Conservation (phyloP, 495 filamentous ascomycete genomes). For the Bathelium albidoporum region DNA sequence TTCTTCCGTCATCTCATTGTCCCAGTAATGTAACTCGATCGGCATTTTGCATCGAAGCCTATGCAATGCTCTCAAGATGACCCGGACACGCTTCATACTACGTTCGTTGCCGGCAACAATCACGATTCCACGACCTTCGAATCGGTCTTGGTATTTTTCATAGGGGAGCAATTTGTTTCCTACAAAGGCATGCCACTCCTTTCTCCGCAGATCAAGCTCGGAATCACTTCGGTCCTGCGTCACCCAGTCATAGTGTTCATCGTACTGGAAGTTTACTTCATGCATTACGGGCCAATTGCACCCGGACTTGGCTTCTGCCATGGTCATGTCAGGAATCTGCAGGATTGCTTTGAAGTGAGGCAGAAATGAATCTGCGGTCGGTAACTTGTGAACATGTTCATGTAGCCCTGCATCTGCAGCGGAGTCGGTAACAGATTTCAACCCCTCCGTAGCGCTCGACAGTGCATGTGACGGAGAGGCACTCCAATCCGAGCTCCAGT, state of each 20-base stretch:
- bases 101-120: slow-evolving; percentile 22
- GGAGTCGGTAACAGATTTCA: not conserved
- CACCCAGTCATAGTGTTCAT: slow-evolving; percentile 15
- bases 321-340: slow-evolving; percentile 11
- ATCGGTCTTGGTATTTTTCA: slow-evolving; percentile 14
- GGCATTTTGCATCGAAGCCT: slow-evolving; percentile 18
- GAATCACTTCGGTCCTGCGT: slow-evolving; percentile 13
- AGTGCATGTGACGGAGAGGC: not conserved
- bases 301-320: slow-evolving; percentile 16
- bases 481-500: not conserved
- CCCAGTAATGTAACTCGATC: slow-evolving; percentile 27
- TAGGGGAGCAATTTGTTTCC: slow-evolving; percentile 13
- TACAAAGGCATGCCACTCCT: slow-evolving; percentile 20
- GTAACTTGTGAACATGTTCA: slow-evolving; percentile 23
- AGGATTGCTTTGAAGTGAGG: slow-evolving; percentile 21
- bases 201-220: slow-evolving; percentile 16
- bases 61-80: slow-evolving; percentile 19
- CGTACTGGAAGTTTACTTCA: slow-evolving; percentile 21
- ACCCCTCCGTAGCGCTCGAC: too few relatives aligned
- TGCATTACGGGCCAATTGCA: slow-evolving; percentile 18
- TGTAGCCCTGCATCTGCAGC: slow-evolving; percentile 7
- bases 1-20: slow-evolving; percentile 17
- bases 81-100: slow-evolving; percentile 18
- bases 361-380: slow-evolving; percentile 20
- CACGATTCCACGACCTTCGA: slow-evolving; percentile 23